Evolutionary conservation across 768 basidiomycete genomes (phyloP), one percentile per base, ranked within the genome.

Genomic region (Pleurotus djamor): DNA sequence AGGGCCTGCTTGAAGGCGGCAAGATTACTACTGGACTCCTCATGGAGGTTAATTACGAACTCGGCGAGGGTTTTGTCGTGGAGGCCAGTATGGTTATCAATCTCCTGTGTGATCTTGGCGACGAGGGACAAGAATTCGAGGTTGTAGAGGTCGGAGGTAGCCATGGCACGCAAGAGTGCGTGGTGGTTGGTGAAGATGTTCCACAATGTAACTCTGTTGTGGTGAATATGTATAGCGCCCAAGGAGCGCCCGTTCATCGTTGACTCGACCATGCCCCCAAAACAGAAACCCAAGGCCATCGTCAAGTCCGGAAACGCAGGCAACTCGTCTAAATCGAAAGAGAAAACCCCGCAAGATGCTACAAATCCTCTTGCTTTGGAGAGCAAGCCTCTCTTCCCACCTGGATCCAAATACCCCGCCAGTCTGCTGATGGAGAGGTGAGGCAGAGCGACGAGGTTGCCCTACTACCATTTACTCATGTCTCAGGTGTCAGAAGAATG

Each of bases 51-150:
- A 63, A 99, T 94, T 62, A 98, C 85, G 72, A 96, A 99, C 76
- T 98, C 96, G 10, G 97, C 95, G 49, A 96, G 81, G 2, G 91
- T 89, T 70, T 96, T 96, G 81, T 99, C 96, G 69, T 87, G 90
- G 38, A 92, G 72, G 13, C 85, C 89, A 54, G 83, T 81, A 70
- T 98, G 87, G 67, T 97, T 98, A 73, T 89, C 86, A 48, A 98
- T 85, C 70, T 98, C 96, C 72, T 96, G 93, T 0, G 90, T 90
- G 67, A 99, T 92, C 71, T 92, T 91, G 60, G 90, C 87, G 59
- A 97, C 88, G 44, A 98, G 80, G 38, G 94, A 96, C 50, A 99
- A 86, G 60, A 90, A 81, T 73, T 98, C 97, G 73, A 99, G 90
- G 71, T 92, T 87, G 76, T 96, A 91, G 61, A 99, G 78, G 76